Evolutionary conservation across 768 basidiomycete species (phyloP).

Genomic region (Tulasnella sp.): DNA sequence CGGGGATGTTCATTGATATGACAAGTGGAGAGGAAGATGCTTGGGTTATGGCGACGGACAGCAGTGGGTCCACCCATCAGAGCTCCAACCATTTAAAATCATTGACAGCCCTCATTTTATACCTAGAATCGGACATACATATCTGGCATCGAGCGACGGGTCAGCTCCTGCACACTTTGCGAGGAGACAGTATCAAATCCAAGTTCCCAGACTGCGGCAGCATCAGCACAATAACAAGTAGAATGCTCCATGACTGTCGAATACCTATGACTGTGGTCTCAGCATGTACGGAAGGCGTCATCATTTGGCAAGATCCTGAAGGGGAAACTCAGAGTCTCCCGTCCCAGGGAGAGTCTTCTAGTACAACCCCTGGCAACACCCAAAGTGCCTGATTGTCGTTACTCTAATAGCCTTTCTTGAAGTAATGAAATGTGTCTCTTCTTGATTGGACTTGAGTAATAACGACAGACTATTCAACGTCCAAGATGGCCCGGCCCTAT

Average conservation of each 20-base stretch:
- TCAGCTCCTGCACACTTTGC: constrained; percentile 45
- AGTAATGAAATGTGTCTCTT: too few relatives aligned
- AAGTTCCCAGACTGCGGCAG: not conserved
- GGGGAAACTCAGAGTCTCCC: not conserved
- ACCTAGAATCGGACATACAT: constrained; percentile 63
- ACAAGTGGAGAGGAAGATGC: constrained; percentile 58
- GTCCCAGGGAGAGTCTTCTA: too few relatives aligned
- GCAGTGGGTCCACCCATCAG: constrained; percentile 33
- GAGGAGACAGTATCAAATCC: not conserved
- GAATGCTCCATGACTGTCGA: not conserved
- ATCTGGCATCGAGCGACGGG: constrained; percentile 83
- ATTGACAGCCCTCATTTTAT: not conserved
- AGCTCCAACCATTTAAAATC: not conserved
- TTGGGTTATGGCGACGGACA: constrained; percentile 66
- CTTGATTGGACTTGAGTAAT: too few relatives aligned
- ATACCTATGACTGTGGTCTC: not conserved
- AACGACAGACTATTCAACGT: too few relatives aligned
- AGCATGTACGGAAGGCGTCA: not conserved
- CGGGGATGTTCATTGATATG: not conserved
- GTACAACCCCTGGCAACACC: too few relatives aligned
- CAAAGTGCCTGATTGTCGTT: too few relatives aligned
- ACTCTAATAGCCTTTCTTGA: too few relatives aligned
- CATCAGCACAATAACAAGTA: not conserved
- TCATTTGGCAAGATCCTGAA: not conserved
- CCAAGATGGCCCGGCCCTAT: too few relatives aligned